A percentile compares a stretch with the other conserved stretches of the same genome.
These are phyloP conservation scores for Tulasnella sp. DNA, from an alignment of 768 basidiomycete species.

Conservation along the genomic window DNA sequence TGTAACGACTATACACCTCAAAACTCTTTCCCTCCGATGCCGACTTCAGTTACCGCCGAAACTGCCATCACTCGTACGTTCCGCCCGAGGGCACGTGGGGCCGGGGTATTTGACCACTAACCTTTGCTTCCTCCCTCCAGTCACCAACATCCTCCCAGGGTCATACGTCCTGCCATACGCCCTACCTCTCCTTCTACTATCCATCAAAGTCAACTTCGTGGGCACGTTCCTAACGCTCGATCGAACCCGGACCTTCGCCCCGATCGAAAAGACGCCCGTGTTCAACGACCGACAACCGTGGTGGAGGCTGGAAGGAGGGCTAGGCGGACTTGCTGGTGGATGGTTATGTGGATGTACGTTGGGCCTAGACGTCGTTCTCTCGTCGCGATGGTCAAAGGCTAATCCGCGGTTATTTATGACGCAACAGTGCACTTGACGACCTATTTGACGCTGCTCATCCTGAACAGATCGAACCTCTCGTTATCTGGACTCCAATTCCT, in stretches of 20 bases:
- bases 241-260: conserved; percentile 59
- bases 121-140: not conserved
- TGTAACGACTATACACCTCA: not conserved
- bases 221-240: conserved; percentile 71
- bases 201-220: conserved; percentile 56
- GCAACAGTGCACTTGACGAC: conserved; percentile 55
- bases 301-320: conserved; percentile 55
- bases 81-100: not conserved
- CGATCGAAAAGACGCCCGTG: conserved; percentile 32
- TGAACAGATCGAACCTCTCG: conserved; percentile 47
- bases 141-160: conserved; percentile 26
- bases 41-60: not conserved
- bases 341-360: conserved; percentile 58
- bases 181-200: conserved; percentile 58
- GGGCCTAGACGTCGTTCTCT: not conserved
- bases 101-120: not conserved
- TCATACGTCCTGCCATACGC: conserved; percentile 55
- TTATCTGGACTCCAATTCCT: conserved; percentile 53
- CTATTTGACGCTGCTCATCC: conserved; percentile 57
- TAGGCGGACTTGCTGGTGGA: conserved; percentile 59
- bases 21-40: not conserved
- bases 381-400: not conserved
- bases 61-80: conserved; percentile 11
- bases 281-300: conserved; percentile 37
- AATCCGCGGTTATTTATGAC: conserved; percentile 24